Conservation (phyloP, 108 stramenopile genomes). For the Schizochytrium sp. region DNA sequence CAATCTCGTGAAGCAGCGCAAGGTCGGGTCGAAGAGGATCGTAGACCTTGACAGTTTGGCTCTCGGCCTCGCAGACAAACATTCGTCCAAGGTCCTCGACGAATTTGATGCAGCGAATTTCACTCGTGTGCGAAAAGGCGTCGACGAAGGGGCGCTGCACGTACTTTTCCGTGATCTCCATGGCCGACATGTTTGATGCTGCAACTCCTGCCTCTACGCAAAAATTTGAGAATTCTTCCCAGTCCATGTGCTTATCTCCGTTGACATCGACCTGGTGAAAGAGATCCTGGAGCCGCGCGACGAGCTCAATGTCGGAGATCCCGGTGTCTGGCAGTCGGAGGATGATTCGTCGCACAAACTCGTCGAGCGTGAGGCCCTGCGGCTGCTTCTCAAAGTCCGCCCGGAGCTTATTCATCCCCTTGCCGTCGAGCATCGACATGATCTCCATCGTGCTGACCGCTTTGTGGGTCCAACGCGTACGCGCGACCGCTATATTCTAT, state of each 20-base stretch:
- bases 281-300: conserved; percentile 18
- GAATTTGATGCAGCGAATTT: not conserved
- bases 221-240: conserved; percentile 27
- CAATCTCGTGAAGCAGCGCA: not conserved
- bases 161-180: conserved; percentile 11
- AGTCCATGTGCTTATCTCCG: conserved; percentile 25
- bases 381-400: not conserved
- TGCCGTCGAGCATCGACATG: not conserved
- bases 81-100: not conserved
- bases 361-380: not conserved
- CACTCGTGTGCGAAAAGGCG: not conserved
- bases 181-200: not conserved
- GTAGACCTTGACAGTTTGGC: not conserved
- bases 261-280: conserved; percentile 30
- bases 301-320: not conserved
- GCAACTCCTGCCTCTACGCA: not conserved
- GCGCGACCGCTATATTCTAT: too few relatives aligned
- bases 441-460: not conserved
- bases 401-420: not conserved
- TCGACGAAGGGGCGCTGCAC: not conserved
- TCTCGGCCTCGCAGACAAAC: not conserved
- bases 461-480: not conserved
- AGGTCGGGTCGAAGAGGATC: not conserved
- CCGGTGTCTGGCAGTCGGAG: not conserved
- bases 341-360: not conserved